Base-by-base conservation (phyloP, 441 rosid genomes). In the Brassica balearica region DNA sequence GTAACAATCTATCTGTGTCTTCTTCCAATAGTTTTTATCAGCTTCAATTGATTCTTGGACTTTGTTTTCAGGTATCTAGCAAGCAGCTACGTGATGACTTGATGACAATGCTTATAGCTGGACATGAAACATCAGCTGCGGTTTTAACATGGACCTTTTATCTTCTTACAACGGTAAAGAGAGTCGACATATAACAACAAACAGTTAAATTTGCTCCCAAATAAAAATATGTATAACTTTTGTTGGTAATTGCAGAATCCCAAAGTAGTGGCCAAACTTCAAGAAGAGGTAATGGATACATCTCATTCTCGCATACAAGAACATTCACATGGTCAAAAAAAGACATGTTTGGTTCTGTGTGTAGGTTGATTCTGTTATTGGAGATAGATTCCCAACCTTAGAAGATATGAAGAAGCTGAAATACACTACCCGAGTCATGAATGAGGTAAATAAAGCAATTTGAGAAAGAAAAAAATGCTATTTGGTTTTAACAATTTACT, bases 81-180 rank as follows among this genome's bases (percentile, higher is more conserved):
- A 93, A 93, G 86, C 99, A 96, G 84, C 99, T 96, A 36, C 93
- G 97, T 55, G 99, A 96, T 85, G 99, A 96, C 82, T 85, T 96
- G 85, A 96, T 96, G 99, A 96, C 99, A 48, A 76, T 96, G 97
- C 99, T 96, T 81, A 96, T 96, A 78, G 99, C 99, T 19, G 99
- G 99, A 64, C 99, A 96, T 75, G 99, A 96, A 87, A 96, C 99
- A 29, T 88, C 98, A 10, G 99, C 98, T 60, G 99, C 99, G 3
- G 97, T 96, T 67, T 81, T 93, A 74, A 96, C 99, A 27, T 96
- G 99, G 99, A 96, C 98, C n/a, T 96, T 96, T 83, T 92, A 92
- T 83, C 97, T 96, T 51, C 79, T 96, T 63, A 86, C 98, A 67
- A 82, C 83, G 95, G 99, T 93, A 85, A 11, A 61, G 59, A 53